phyloP scores from a whole-genome alignment of 768 basidiomycete genomes.

The Tricholoma saponaceum region DNA sequence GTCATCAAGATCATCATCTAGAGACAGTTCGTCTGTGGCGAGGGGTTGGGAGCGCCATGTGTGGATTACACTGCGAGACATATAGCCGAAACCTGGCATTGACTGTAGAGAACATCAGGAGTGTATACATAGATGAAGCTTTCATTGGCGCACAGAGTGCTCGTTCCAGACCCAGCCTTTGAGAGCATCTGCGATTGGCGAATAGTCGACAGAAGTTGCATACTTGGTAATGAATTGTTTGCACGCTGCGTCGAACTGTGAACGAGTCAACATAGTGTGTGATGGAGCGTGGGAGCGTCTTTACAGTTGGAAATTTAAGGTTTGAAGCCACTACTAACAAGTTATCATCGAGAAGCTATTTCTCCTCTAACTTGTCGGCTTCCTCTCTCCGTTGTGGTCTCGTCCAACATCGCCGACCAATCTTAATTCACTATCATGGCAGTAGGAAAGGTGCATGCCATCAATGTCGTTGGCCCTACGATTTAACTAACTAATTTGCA shows the following conservation, averaged over 20 bases:
- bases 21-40: conserved; percentile 5
- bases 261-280: conserved; percentile 49
- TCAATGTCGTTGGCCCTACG: background rate
- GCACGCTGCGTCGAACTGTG: conserved; percentile 58
- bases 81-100: conserved; percentile 39
- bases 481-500: conserved; percentile 11
- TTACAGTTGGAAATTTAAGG: conserved; percentile 52
- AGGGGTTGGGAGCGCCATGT: conserved; percentile 10
- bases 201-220: background rate
- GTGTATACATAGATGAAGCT: conserved; percentile 4
- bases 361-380: conserved; percentile 46
- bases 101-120: conserved; percentile 21
- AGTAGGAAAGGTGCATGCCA: conserved; percentile 73
- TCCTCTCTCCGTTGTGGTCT: conserved; percentile 36
- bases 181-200: conserved; percentile 5
- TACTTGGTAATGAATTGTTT: conserved; percentile 41
- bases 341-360: conserved; percentile 31
- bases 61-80: conserved; percentile 34
- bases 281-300: conserved; percentile 39
- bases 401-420: conserved; percentile 29
- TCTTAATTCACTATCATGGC: conserved; percentile 60
- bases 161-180: conserved; percentile 61
- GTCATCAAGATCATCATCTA: conserved; percentile 18
- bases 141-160: conserved; percentile 41
- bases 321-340: conserved; percentile 57